These are phyloP conservation scores for Yamadazyma sp. DNA, from an alignment of 1,139 yeast species.

Conservation along the genomic window DNA sequence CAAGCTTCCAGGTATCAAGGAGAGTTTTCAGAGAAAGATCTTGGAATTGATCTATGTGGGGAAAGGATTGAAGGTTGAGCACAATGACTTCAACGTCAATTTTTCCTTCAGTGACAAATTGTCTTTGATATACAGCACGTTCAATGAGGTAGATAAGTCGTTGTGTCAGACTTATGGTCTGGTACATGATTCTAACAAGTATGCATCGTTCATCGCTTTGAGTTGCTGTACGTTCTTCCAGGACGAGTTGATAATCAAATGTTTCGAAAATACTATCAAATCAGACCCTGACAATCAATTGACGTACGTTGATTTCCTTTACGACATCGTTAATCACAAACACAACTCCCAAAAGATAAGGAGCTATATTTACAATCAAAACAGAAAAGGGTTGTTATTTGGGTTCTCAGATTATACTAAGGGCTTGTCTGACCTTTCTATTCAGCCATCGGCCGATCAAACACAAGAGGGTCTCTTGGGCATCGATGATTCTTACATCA, in stretches of 20 bases:
- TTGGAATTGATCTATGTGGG: constrained; percentile 51
- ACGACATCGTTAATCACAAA: constrained; percentile 19
- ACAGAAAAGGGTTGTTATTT: constrained; percentile 54
- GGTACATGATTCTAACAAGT: constrained; percentile 24
- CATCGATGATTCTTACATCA: constrained; percentile 43
- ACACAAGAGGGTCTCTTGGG: constrained; percentile 7
- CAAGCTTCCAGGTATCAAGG: constrained; percentile 31
- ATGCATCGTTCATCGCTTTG: constrained; percentile 46
- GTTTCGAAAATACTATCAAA: constrained; percentile 56
- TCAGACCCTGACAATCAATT: constrained; percentile 58
- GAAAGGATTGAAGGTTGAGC: constrained; percentile 7
- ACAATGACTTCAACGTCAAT: constrained; percentile 34
- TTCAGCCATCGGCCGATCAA: constrained; percentile 11
- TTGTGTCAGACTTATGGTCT: constrained; percentile 26
- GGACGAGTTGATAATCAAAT: constrained; percentile 59
- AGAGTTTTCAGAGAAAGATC: constrained; percentile 50
- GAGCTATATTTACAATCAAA: constrained; percentile 37
- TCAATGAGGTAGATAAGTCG: constrained; percentile 48
- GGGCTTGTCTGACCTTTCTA: constrained; percentile 55
- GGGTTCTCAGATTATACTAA: constrained; percentile 61
- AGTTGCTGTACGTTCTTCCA: constrained; percentile 60
- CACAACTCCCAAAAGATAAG: constrained; percentile 24
- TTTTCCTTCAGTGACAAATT: constrained; percentile 42
- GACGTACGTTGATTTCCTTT: constrained; percentile 66
- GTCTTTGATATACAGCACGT: constrained; percentile 32